phyloP scores from a whole-genome alignment of 208 protist species.

The Acanthamoeba sp. region DNA sequence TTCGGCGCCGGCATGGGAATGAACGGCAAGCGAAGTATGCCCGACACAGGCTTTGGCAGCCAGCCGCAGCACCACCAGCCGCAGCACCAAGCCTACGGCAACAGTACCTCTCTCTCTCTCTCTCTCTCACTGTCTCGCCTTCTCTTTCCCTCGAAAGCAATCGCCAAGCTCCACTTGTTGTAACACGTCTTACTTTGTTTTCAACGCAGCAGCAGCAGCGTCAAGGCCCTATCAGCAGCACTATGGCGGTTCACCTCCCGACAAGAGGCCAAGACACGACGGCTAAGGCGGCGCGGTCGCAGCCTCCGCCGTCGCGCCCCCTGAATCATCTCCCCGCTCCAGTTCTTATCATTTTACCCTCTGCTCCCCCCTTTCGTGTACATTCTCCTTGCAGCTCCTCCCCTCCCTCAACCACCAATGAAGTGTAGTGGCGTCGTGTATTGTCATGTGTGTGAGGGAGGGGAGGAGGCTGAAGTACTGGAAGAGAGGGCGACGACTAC shows the following conservation, averaged over 20 bases:
- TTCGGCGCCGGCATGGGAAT: neutral
- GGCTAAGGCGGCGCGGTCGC: neutral
- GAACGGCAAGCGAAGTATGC: neutral
- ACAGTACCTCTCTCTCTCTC: neutral
- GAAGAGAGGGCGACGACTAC: no score
- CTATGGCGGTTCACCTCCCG: neutral
- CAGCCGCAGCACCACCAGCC: neutral
- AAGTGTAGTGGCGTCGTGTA: no score
- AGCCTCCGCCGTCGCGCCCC: neutral
- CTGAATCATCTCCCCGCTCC: neutral
- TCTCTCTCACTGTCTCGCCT: neutral
- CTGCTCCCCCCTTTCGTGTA: neutral
- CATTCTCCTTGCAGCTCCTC: neutral
- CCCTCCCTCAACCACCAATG: no score
- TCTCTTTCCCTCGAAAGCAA: neutral
- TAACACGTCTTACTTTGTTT: no score
- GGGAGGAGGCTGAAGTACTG: no score
- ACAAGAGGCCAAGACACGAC: conserved; percentile 8
- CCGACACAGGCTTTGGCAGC: conserved; percentile 10
- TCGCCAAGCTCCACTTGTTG: no score
- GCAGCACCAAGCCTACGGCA: neutral
- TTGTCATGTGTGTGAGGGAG: no score
- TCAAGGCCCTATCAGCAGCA: neutral
- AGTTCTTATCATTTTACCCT: neutral
- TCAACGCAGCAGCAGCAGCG: neutral